Evolutionary conservation across 2,329 filamentous ascomycete genomes (phyloP).

Genomic region (Beauveria pseudobassiana): DNA sequence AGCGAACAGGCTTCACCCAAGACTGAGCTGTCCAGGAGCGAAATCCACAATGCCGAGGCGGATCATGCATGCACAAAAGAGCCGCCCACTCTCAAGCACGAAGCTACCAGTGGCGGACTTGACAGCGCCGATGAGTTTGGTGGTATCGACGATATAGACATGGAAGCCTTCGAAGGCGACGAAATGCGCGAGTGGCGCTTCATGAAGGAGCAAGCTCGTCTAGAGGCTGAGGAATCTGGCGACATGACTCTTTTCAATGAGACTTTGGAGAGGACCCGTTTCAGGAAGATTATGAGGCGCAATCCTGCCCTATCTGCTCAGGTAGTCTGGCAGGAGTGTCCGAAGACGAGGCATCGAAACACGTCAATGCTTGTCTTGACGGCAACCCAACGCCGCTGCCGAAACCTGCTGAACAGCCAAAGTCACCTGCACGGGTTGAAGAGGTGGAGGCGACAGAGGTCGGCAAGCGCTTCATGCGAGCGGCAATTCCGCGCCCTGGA

Average conservation of each 20-base stretch:
- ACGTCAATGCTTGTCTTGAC: constrained; percentile 92
- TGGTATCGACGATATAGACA: constrained; percentile 50
- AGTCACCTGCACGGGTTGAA: constrained; percentile 13
- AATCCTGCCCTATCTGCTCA: constrained; percentile 71
- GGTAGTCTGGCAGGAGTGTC: constrained; percentile 52
- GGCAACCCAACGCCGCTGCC: constrained; percentile 60
- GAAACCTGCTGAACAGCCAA: constrained; percentile 14
- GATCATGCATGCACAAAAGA: neutral
- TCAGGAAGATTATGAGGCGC: constrained; percentile 24
- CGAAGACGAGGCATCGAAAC: constrained; percentile 62
- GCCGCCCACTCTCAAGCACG: neutral
- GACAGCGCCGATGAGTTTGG: constrained; percentile 23
- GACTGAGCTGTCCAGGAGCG: neutral
- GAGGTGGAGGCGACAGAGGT: constrained; percentile 31
- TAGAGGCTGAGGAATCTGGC: constrained; percentile 52
- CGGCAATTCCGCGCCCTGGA: constrained; percentile 66
- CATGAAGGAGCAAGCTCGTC: constrained; percentile 67
- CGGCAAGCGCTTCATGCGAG: constrained; percentile 56
- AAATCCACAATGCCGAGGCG: neutral
- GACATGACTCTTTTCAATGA: constrained; percentile 25
- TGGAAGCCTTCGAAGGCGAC: constrained; percentile 49
- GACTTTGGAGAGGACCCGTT: constrained; percentile 26
- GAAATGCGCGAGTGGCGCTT: constrained; percentile 59
- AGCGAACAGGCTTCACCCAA: neutral
- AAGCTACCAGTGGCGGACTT: constrained; percentile 22